A percentile compares a stretch with the other conserved stretches of the same genome.
Conservation (phyloP, 768 basidiomycete genomes). For the Amanita rubescens region DNA sequence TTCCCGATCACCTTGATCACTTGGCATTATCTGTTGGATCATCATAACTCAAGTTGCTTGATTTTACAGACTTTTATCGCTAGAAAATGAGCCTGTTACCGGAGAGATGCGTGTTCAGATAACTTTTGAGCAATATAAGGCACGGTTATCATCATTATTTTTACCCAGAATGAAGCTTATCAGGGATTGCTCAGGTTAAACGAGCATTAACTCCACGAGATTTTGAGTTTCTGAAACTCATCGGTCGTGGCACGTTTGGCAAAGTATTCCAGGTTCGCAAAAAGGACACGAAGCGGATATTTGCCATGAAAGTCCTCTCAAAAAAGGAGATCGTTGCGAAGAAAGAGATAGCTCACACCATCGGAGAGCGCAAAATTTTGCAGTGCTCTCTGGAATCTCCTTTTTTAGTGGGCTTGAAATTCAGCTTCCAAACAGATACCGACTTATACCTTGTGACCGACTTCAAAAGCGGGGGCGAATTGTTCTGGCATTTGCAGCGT, state of each 20-base stretch:
- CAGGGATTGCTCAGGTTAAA: constrained; percentile 51
- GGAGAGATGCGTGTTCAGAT: constrained; percentile 95
- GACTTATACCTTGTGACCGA: constrained; percentile 97
- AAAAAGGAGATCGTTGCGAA: constrained; percentile 99
- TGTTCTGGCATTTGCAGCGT: constrained; percentile 97
- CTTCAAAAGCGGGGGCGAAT: constrained; percentile 96
- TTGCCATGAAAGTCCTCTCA: constrained; percentile 98
- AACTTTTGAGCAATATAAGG: constrained; percentile 88
- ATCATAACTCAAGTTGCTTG: neutral
- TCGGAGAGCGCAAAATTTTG: constrained; percentile 97
- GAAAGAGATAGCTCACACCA: constrained; percentile 99
- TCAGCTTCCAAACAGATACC: constrained; percentile 93
- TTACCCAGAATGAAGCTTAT: constrained; percentile 8
- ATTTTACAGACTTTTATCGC: constrained; percentile 54
- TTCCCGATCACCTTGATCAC: constrained; percentile 2
- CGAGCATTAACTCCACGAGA: constrained; percentile 87
- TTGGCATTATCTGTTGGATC: neutral
- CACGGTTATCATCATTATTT: constrained; percentile 31
- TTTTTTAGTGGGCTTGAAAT: constrained; percentile 97
- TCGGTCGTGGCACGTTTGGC: constrained; percentile 96
- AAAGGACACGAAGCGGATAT: constrained; percentile 95
- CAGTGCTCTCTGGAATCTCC: constrained; percentile 90
- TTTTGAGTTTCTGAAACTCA: constrained; percentile 98
- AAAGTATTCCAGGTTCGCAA: constrained; percentile 99
- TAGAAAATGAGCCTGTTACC: constrained; percentile 75